Evolutionary conservation across 768 basidiomycete species (phyloP), one percentile per base, ranked within the genome.

Genomic region (Tricholoma sp.): DNA sequence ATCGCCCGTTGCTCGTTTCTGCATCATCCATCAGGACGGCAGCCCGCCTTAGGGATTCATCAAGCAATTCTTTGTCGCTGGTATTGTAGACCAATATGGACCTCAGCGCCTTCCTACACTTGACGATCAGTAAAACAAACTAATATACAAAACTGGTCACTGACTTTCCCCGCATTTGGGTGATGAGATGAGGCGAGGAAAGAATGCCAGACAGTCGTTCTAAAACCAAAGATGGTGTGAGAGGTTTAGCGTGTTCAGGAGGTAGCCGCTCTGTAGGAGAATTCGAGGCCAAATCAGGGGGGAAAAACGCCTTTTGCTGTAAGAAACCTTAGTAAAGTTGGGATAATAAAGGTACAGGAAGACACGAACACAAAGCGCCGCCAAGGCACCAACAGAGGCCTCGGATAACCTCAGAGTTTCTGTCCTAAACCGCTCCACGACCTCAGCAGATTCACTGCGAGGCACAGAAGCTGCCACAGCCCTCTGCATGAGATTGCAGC

Each of bases 341-440:
- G n/a, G 3, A n/a, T 41, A 9, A 55, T n/a, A 32, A 48, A 18
- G 31, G 45, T 47, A 15, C 3, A 31, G 34, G 34, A 18, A 36
- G 20, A 29, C 13, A 85, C 94, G 74, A 63, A 96, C 94, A 66
- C 89, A 90, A 57, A 96, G 79, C 8, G 91, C 83, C n/a, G 91
- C 84, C 72, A 96, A 74, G 3, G 94, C 91, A 37, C 91, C 87
- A n/a, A 88, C 80, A 15, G 94, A 88, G 13, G 94, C 91, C 63
- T 85, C 77, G 0, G 91, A 93, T 29, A 97, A 73, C 53, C 84
- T 61, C 41, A 79, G 76, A 2, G 87, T 86, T 67, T 94, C 93
- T 37, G 80, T 78, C 59, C 83, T 80, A 62, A 89, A 86, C 20
- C 79, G 76, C 62, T 88, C 85, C 18, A 76, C 65, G 37, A 78